Percentiles rank a stretch among this genome's conserved stretches.
These are phyloP conservation scores for Yarrowia keelungensis DNA, from an alignment of 805 yeast species.

Conservation along the genomic window DNA sequence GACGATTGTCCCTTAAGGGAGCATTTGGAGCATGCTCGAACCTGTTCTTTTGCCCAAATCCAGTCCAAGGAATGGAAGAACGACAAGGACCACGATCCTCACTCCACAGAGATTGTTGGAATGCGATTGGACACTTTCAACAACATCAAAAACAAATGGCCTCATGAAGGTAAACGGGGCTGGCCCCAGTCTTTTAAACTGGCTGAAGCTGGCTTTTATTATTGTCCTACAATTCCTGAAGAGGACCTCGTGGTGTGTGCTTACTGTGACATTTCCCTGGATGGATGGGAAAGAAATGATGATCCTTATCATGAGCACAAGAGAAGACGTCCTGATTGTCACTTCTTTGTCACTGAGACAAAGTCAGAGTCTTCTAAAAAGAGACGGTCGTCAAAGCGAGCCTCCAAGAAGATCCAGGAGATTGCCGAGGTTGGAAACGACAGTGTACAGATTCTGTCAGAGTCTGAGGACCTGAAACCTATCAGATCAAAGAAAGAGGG, in stretches of 20 bases:
- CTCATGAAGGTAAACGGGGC: slow-evolving; percentile 54
- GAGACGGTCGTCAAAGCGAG: slow-evolving; percentile 16
- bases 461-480: slow-evolving; percentile 5
- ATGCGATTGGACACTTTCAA: slow-evolving; percentile 45
- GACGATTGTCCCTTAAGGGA: slow-evolving; percentile 59
- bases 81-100: slow-evolving; percentile 45
- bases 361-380: slow-evolving; percentile 3
- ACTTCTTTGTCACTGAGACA: slow-evolving; percentile 48
- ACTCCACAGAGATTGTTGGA: slow-evolving; percentile 42
- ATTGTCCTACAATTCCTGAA: slow-evolving; percentile 56
- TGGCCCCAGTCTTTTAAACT: slow-evolving; percentile 57
- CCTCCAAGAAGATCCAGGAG: not conserved
- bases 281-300: slow-evolving; percentile 76
- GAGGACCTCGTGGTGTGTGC: slow-evolving; percentile 67
- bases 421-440: not conserved
- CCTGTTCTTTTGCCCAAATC: slow-evolving; percentile 51
- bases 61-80: slow-evolving; percentile 44
- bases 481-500: slow-evolving; percentile 31
- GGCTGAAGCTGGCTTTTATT: slow-evolving; percentile 71
- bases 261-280: slow-evolving; percentile 66
- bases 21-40: slow-evolving; percentile 53
- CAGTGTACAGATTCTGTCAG: slow-evolving; percentile 7
- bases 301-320: slow-evolving; percentile 67
- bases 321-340: slow-evolving; percentile 55
- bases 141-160: slow-evolving; percentile 51